Percentiles rank a stretch among this genome's conserved stretches.
These are phyloP conservation scores for Cenchrus fungigraminus DNA, from an alignment of 176 grass and related monocot species.

Conservation along the genomic window DNA sequence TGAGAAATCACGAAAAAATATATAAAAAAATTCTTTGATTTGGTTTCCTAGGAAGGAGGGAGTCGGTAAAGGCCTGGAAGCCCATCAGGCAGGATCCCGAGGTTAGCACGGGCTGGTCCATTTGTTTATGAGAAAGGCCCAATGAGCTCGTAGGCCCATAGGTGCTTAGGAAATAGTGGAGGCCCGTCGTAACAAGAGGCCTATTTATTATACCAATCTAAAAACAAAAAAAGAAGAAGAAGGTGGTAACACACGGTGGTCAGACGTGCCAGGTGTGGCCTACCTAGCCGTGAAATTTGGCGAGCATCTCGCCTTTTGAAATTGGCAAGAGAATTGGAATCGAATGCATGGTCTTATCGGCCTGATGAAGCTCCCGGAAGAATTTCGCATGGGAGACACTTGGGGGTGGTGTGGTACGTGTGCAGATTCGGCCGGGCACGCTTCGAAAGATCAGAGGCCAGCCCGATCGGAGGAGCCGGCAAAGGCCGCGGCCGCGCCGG, in stretches of 20 bases:
- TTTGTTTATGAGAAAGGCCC: not conserved
- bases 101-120: not conserved
- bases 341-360: not conserved
- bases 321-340: constrained; percentile 28
- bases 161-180: too few species aligned
- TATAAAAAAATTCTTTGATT: too few species aligned
- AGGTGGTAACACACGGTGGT: not conserved
- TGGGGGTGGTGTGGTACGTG: not conserved
- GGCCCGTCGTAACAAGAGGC: not conserved
- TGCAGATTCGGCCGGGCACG: constrained; percentile 19
- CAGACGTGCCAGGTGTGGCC: constrained; percentile 18
- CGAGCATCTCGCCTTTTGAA: not conserved
- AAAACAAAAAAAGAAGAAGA: too few species aligned
- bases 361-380: constrained; percentile 30
- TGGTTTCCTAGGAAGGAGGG: too few species aligned
- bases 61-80: not conserved
- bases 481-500: not conserved
- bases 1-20: too few species aligned
- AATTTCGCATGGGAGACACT: not conserved
- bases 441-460: not conserved
- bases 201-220: not conserved
- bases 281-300: not conserved
- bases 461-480: not conserved
- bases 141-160: not conserved
- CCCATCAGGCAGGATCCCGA: not conserved